A percentile compares a stretch with the other conserved stretches of the same genome.
These are phyloP conservation scores for Phytophthora uliginosa DNA, from an alignment of 352 stramenopile species.

Conservation along the genomic window DNA sequence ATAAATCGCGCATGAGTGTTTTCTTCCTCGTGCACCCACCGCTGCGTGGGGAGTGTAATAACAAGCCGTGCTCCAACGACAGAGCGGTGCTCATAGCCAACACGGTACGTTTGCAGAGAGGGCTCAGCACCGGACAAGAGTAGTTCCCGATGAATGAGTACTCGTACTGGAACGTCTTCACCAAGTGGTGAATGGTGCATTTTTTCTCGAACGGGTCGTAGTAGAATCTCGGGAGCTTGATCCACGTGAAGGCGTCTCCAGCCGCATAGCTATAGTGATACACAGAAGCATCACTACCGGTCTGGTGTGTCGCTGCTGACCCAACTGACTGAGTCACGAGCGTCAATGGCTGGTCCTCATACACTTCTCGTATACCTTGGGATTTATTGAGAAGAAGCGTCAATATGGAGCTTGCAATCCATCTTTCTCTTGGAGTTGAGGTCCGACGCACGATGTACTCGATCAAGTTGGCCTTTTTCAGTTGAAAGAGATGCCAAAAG, in stretches of 20 bases:
- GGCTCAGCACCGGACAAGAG: constrained; percentile 54
- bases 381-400: constrained; percentile 60
- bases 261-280: constrained; percentile 57
- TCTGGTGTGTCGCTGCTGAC: constrained; percentile 16
- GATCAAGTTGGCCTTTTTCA: constrained; percentile 61
- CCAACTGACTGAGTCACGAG: constrained; percentile 20
- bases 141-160: constrained; percentile 69
- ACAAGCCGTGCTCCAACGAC: constrained; percentile 57
- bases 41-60: constrained; percentile 46
- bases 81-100: constrained; percentile 67
- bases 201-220: constrained; percentile 69
- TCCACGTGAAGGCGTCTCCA: constrained; percentile 67
- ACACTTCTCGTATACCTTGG: constrained; percentile 58
- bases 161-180: constrained; percentile 74
- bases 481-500: constrained; percentile 60
- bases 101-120: constrained; percentile 67
- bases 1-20: constrained; percentile 56
- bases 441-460: constrained; percentile 47
- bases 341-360: constrained; percentile 44
- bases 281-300: constrained; percentile 37
- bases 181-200: constrained; percentile 63
- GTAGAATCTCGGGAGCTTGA: constrained; percentile 68
- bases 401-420: constrained; percentile 55
- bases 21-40: constrained; percentile 48
- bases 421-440: constrained; percentile 39